Evolutionary conservation across 2,329 filamentous ascomycete genomes (phyloP).

Genomic region (Clarireedia paspali): DNA sequence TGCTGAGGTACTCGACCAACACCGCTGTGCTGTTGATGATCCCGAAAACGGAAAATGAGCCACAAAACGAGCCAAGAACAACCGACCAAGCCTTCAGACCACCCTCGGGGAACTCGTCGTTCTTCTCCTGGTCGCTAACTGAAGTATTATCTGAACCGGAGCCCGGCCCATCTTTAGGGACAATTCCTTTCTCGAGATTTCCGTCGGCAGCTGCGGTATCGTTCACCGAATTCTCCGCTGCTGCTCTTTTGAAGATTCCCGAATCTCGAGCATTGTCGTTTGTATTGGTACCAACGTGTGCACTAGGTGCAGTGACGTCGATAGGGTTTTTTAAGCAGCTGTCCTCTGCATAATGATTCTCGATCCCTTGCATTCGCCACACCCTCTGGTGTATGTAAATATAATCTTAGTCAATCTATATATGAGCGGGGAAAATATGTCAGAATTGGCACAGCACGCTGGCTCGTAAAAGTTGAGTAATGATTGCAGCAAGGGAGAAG

Average conservation of each 20-base stretch:
- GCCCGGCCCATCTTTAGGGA: not conserved
- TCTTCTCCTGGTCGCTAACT: constrained; percentile 16
- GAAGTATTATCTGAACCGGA: constrained; percentile 13
- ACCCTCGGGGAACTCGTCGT: constrained; percentile 54
- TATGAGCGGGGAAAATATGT: too few relatives aligned
- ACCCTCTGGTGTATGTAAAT: not conserved
- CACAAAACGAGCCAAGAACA: constrained; percentile 57
- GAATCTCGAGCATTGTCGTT: not conserved
- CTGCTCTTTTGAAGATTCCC: not conserved
- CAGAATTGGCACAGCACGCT: too few relatives aligned
- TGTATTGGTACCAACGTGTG: not conserved
- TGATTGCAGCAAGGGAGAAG: too few relatives aligned
- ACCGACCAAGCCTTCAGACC: constrained; percentile 57
- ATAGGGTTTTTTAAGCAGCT: constrained; percentile 10
- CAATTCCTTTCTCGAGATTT: constrained; percentile 12
- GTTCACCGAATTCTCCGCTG: not conserved
- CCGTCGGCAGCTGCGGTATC: not conserved
- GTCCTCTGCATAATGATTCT: constrained; percentile 7
- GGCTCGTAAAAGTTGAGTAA: too few relatives aligned
- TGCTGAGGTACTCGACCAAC: constrained; percentile 51
- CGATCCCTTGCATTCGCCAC: constrained; percentile 6
- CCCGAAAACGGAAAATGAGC: constrained; percentile 53
- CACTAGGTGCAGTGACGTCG: not conserved
- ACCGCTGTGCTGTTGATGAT: constrained; percentile 46
- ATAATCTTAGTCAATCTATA: too few relatives aligned